Base-by-base conservation (phyloP, 1,284 basidiomycete species). In the Takashimella tepidaria region DNA sequence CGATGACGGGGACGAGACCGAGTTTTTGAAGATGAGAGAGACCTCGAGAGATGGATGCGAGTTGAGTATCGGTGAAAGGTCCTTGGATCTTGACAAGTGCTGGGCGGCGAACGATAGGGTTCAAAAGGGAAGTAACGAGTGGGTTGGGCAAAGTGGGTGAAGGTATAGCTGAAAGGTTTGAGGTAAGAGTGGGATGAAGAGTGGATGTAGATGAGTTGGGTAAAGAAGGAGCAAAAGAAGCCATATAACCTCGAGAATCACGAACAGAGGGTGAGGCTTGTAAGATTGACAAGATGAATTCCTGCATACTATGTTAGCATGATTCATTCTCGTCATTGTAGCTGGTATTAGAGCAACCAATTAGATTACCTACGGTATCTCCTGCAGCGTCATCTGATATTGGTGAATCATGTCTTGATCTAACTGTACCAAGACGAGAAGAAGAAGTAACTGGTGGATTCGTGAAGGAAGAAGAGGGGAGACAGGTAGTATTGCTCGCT, bases 41-140 rank as follows among this genome's bases (percentile, higher is more conserved):
- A 45, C 96, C 96, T 42, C 88, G 84, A 25, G 89, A 86, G 61
- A 99, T 90, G 69, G 91, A 93, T 61, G 92, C 87, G 54, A 98
- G 84, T 72, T 98, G 96, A 11, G 86, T 82, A 74, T 96, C 88
- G n/a, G 85, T 89, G 74, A 98, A 98, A 1, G 96, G 96, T 3
- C 95, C 92, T 74, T 98, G 96, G 12, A 98, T 80, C 75, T 98
- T 98, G 69, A 99, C 93, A 8, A 99, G 83, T 1, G 92, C 92
- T 1, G 74, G 70, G 12, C 72, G 81, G 40, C 67, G 70, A 11
- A 69, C 48, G 47, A 90, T 83, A 4, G 91, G 91, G 68, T 92
- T 82, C 22, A 97, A 79, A 53, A 97, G 87, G n/a, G 87, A 87
- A 11, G 85, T 82, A 54, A 92, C 80, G 57, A 92, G 79, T 2